A percentile compares a stretch with the other conserved stretches of the same genome.
phyloP scores from a whole-genome alignment of 2,329 filamentous ascomycete genomes.

The Aspergillus spinulosporus region DNA sequence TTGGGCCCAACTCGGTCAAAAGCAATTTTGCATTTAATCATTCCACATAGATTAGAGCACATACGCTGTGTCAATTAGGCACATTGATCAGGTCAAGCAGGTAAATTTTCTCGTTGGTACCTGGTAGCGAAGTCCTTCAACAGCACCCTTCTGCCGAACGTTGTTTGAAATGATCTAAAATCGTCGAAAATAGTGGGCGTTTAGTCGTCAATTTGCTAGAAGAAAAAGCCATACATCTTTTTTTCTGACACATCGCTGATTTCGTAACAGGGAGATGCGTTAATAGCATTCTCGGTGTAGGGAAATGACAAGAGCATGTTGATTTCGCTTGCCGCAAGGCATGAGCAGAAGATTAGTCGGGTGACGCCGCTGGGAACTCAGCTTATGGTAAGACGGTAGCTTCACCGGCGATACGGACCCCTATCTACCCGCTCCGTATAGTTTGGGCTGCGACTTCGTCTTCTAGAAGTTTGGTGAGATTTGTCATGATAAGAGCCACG shows the following conservation, averaged over 20 bases:
- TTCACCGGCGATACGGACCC: slow-evolving; percentile 27
- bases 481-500: slow-evolving; percentile 23
- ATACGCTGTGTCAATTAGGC: too few species aligned
- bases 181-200: background rate
- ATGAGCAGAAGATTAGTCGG: too few species aligned
- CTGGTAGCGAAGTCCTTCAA: slow-evolving; percentile 18
- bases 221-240: too few species aligned
- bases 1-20: background rate
- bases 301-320: too few species aligned
- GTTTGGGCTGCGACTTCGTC: slow-evolving; percentile 39
- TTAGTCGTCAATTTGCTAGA: too few species aligned
- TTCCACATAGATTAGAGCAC: slow-evolving; percentile 13
- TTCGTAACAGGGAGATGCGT: too few species aligned
- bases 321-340: too few species aligned
- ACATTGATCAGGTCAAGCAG: background rate
- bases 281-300: too few species aligned
- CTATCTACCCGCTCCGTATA: slow-evolving; percentile 30
- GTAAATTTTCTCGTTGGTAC: background rate
- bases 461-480: slow-evolving; percentile 23
- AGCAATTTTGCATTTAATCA: background rate
- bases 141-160: slow-evolving; percentile 16
- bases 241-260: too few species aligned
- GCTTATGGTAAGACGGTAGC: background rate
- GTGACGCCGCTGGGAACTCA: too few species aligned
- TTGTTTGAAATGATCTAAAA: background rate